These are phyloP conservation scores for Chrysopogon serrulatus DNA, from an alignment of 176 grass and related monocot species.

Conservation along the genomic window DNA sequence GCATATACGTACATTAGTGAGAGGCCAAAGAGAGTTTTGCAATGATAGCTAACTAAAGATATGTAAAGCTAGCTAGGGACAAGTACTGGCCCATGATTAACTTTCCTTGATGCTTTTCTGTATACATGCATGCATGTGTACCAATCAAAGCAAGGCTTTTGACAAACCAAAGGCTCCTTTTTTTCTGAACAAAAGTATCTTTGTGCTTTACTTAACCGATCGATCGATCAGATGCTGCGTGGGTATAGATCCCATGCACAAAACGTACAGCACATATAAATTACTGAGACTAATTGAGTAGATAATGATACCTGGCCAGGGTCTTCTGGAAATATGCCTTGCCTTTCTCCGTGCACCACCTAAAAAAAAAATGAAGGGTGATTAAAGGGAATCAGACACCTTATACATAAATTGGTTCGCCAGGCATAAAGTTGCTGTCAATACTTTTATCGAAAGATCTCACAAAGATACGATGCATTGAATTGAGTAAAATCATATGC, in stretches of 20 bases:
- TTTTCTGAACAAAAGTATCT: slow-evolving; percentile 33
- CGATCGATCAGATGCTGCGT: slow-evolving; percentile 27
- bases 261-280: background rate
- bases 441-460: slow-evolving; percentile 52
- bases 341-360: slow-evolving; percentile 43
- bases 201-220: slow-evolving; percentile 39
- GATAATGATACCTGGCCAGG: slow-evolving; percentile 61
- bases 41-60: slow-evolving; percentile 43
- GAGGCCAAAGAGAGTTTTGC: slow-evolving; percentile 26
- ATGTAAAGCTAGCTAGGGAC: slow-evolving; percentile 39
- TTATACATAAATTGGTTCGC: slow-evolving; percentile 31
- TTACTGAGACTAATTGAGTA: slow-evolving; percentile 23
- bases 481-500: slow-evolving; percentile 26
- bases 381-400: slow-evolving; percentile 32
- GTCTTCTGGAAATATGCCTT: slow-evolving; percentile 65
- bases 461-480: slow-evolving; percentile 48
- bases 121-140: background rate
- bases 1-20: slow-evolving; percentile 17
- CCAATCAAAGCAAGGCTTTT: slow-evolving; percentile 28
- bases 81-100: slow-evolving; percentile 55
- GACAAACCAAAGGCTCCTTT: slow-evolving; percentile 36
- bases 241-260: slow-evolving; percentile 38
- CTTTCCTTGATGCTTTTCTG: slow-evolving; percentile 47
- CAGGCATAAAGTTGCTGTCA: slow-evolving; percentile 35
- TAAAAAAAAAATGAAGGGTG: slow-evolving; percentile 1